These are phyloP conservation scores for Alternaria angustiovoidea DNA, from an alignment of 2,329 filamentous ascomycete species.

Conservation along the genomic window DNA sequence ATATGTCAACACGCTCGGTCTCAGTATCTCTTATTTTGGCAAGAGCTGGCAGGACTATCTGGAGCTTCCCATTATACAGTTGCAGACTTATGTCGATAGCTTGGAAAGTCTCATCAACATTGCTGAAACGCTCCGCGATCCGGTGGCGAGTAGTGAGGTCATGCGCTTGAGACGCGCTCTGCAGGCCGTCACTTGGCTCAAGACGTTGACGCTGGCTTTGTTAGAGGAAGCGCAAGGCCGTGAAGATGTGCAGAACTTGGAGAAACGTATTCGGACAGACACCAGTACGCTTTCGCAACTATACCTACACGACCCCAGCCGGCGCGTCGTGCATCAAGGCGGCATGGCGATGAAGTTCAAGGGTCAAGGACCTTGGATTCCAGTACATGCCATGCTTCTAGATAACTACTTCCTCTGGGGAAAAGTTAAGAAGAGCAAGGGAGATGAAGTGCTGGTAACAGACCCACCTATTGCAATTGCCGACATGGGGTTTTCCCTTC, in stretches of 20 bases:
- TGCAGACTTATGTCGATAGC: slow-evolving; percentile 31
- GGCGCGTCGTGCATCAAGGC: slow-evolving; percentile 35
- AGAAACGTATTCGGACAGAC: slow-evolving; percentile 35
- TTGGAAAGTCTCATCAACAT: slow-evolving; percentile 24
- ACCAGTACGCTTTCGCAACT: slow-evolving; percentile 25
- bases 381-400: slow-evolving; percentile 39
- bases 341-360: slow-evolving; percentile 39
- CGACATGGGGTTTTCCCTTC: slow-evolving; percentile 23
- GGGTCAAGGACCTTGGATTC: slow-evolving; percentile 42
- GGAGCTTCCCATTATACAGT: slow-evolving; percentile 31
- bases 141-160: slow-evolving; percentile 13
- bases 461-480: slow-evolving; percentile 32
- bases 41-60: slow-evolving; percentile 43
- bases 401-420: slow-evolving; percentile 46
- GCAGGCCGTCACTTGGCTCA: slow-evolving; percentile 24
- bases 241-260: slow-evolving; percentile 36
- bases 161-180: slow-evolving; percentile 23
- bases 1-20: slow-evolving; percentile 37
- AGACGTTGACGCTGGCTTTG: slow-evolving; percentile 12
- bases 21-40: slow-evolving; percentile 34
- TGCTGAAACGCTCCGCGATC: slow-evolving; percentile 3
- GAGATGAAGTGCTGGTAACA: slow-evolving; percentile 24
- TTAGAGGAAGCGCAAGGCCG: slow-evolving; percentile 26
- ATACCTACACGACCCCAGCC: slow-evolving; percentile 21
- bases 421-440: slow-evolving; percentile 31